Base-by-base conservation (phyloP, 179 eudicot genomes). In the Drosera spatulata region DNA sequence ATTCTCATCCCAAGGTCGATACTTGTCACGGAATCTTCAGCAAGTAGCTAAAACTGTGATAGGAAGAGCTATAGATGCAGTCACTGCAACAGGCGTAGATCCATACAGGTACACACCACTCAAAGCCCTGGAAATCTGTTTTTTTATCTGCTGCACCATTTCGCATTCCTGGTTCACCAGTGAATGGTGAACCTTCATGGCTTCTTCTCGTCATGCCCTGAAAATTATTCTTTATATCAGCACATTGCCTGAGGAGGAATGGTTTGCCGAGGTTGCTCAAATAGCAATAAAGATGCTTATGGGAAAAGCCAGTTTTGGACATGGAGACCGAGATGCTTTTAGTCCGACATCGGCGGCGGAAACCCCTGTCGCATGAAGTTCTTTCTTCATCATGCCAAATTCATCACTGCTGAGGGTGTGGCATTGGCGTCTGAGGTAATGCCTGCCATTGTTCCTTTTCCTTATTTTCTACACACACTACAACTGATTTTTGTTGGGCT, bases 1-100 rank as follows among this genome's bases (percentile, higher is more conserved):
- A 2, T 94, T 94, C 73, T 67, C 99, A 63, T 85, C 94, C 12
- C 94, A 86, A 82, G 99, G 99, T 39, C 97, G 94, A 41, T 94
- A 86, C 76, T 70, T 94, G 56, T 94, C 99, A 6, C 86, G 97
- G 41, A 90, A 75, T 74, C 80, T 94, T 53, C 97, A 87, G 47
- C 91, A 83, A 77, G 94, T 87, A 63, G 88, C 88, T 9, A 85
- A 90, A 58, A 79, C 82, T 67, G 79, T 94, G 52, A 86, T 85
- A 4, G 85, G 82, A 38, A 77, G 88, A 77, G 96, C 94, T 10
- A 80, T 94, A 45, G 88, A 89, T 42, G 86, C 91, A 57, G 94
- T 89, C 72, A 71, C 87, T 57, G 88, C 94, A 46, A 71, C 74
- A 48, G 85, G 87, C n/a, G 53, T 83, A 56, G 99, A 94, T 85